Conservation (phyloP, 129 eudicot species). For the Pittosporum tobira region DNA sequence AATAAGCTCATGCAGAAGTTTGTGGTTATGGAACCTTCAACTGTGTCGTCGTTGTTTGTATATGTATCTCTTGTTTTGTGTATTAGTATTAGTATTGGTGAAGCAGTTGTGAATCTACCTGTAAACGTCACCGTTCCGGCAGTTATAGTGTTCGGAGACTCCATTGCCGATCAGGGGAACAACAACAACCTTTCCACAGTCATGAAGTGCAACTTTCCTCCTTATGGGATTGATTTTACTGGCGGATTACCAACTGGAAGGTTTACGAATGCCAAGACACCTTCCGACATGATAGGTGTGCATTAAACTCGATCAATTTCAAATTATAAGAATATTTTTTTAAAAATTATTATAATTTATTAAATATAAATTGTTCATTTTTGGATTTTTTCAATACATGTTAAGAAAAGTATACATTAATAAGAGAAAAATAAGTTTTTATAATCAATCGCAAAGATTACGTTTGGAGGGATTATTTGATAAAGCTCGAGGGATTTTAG, state of each 20-base stretch:
- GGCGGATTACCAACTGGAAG: conserved; percentile 5
- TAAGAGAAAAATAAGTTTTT: too few relatives aligned
- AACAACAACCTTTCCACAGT: conserved; percentile 4
- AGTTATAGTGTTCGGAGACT: conserved; percentile 13
- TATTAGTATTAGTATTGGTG: background rate
- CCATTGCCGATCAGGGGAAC: conserved; percentile 12
- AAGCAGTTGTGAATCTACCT: conserved; percentile 3
- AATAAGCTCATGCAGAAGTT: too few relatives aligned
- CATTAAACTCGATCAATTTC: too few relatives aligned
- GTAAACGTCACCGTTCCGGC: background rate
- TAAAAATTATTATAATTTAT: too few relatives aligned
- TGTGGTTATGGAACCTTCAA: too few relatives aligned
- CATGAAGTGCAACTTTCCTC: conserved; percentile 8
- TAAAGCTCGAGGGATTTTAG: too few relatives aligned
- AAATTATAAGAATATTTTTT: too few relatives aligned
- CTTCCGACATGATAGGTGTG: conserved; percentile 10
- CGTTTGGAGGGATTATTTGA: too few relatives aligned
- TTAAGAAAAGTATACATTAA: too few relatives aligned
- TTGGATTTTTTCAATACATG: too few relatives aligned
- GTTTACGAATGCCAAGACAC: conserved; percentile 9
- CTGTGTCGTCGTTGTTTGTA: background rate
- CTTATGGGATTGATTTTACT: conserved; percentile 8
- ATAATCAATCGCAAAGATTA: too few relatives aligned
- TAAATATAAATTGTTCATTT: too few relatives aligned
- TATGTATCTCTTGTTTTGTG: background rate